Evolutionary conservation across 768 basidiomycete species (phyloP), one percentile per base, ranked within the genome.

Genomic region (Naganishia antarctica): DNA sequence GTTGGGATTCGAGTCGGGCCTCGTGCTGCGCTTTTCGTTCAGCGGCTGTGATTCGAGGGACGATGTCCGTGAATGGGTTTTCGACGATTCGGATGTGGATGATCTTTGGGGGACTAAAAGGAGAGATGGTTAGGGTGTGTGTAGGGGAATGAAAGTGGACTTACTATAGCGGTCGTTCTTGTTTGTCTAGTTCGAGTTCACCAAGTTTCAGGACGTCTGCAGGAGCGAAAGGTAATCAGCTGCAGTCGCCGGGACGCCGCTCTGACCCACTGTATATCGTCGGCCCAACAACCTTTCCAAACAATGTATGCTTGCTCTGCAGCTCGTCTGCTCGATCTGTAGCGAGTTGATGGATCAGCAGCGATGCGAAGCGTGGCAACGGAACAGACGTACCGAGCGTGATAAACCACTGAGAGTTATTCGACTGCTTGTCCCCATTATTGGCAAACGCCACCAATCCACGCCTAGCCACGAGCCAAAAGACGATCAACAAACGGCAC

Each of bases 371-470:
- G 8, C 21, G 23, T 8, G 23, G n/a, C 31, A 43, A 25, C 21
- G 37, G n/a, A 31, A 8, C 1, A 16, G 29, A 23, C 40, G 23
- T 68, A 90, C 91, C 88, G 0, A 98, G 84, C 0, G 96, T 98
- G 53, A 98, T 86, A 74, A 97, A 87, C 79, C 91, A 98, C 76
- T 98, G 94, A 0, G 91, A 94, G 60, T 90, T 88, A 69, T 99
- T 99, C 3, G 89, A 85, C 73, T 93, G 83, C 76, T 88, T 90
- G 29, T 82, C 82, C 11, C 91, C 91, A 63, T 83, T 86, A 71
- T 96, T 96, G 4, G 96, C 96, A 90, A 96, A 93, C 0, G 83
- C 96, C 1, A 99, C 86, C 2, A 98, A 77, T 0, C 96, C 96
- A 60, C 96, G 87, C 72, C 98, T 74, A 28, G 6, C 21, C 1